Evolutionary conservation across 2,329 filamentous ascomycete species (phyloP).

Genomic region (Plenodomus tracheiphilus): DNA sequence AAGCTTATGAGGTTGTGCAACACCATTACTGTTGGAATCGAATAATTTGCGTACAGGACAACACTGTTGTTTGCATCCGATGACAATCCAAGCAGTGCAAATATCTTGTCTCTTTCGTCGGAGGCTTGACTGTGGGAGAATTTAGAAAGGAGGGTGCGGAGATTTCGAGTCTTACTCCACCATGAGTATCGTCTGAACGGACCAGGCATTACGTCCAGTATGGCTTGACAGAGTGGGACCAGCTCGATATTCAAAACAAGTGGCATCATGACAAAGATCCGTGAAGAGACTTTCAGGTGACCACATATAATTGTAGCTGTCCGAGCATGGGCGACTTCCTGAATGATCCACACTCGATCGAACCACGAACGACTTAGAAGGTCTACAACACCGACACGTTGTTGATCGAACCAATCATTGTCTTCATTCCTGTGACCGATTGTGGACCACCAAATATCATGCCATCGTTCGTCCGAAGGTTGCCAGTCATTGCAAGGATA

Average conservation of each 20-base stretch:
- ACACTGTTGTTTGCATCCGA: no score
- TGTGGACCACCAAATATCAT: no score
- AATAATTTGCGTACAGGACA: no score
- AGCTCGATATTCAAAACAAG: constrained; percentile 1
- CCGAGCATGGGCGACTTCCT: constrained; percentile 25
- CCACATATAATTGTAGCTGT: constrained; percentile 15
- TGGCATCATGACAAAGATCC: constrained; percentile 14
- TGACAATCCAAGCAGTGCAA: constrained; percentile 23
- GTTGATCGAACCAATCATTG: not conserved
- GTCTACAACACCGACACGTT: constrained; percentile 3
- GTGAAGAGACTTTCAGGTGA: constrained; percentile 8
- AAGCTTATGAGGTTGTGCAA: no score
- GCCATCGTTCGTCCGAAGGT: not conserved
- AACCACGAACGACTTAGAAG: constrained; percentile 21
- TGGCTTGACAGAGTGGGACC: constrained; percentile 13
- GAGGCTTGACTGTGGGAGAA: constrained; percentile 21
- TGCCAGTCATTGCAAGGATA: constrained; percentile 11
- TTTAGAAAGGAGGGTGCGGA: constrained; percentile 18
- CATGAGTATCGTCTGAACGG: constrained; percentile 14
- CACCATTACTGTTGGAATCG: no score
- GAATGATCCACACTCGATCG: constrained; percentile 23
- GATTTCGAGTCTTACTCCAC: constrained; percentile 17
- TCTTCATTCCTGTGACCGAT: no score
- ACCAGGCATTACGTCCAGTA: constrained; percentile 28
- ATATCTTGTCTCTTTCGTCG: constrained; percentile 23